These are phyloP conservation scores for Phanerochaete carnosa DNA, from an alignment of 768 basidiomycete genomes.

Conservation along the genomic window DNA sequence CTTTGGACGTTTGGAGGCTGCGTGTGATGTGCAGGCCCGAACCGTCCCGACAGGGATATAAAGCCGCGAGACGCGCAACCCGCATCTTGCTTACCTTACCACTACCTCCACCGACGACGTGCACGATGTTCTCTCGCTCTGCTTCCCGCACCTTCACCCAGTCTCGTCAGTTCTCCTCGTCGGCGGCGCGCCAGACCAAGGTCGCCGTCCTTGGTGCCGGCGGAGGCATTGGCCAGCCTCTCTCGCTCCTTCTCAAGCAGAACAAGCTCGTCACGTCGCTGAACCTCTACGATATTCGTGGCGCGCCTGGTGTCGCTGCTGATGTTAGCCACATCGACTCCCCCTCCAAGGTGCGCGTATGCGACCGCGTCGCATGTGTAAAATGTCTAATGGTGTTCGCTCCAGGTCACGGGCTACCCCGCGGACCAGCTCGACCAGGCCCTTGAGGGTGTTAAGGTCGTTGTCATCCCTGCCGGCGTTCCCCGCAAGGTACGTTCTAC, in stretches of 20 bases:
- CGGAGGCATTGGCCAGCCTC: slow-evolving; percentile 98
- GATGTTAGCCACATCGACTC: slow-evolving; percentile 96
- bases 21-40: slow-evolving; percentile 11
- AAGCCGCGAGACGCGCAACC: slow-evolving; percentile 2
- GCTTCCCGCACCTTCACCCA: slow-evolving; percentile 56
- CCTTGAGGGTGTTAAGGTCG: slow-evolving; percentile 84
- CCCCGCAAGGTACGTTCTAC: slow-evolving; percentile 79
- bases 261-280: slow-evolving; percentile 87
- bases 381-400: background rate
- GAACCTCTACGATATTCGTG: slow-evolving; percentile 91
- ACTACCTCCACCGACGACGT: slow-evolving; percentile 12
- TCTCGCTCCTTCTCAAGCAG: slow-evolving; percentile 89
- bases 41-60: slow-evolving; percentile 14
- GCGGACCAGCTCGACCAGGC: slow-evolving; percentile 89
- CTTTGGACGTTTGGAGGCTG: too few species aligned
- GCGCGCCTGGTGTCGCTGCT: slow-evolving; percentile 94
- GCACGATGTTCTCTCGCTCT: slow-evolving; percentile 62
- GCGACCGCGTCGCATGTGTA: background rate
- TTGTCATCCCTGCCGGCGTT: slow-evolving; percentile 98
- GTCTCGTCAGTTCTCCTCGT: slow-evolving; percentile 74
- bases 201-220: slow-evolving; percentile 97
- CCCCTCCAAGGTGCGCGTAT: slow-evolving; percentile 61
- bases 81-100: slow-evolving; percentile 1
- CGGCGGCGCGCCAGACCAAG: slow-evolving; percentile 69
- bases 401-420: slow-evolving; percentile 72